Evolutionary conservation across 2,329 filamentous ascomycete species (phyloP).

Genomic region (Colletotrichum siamense): DNA sequence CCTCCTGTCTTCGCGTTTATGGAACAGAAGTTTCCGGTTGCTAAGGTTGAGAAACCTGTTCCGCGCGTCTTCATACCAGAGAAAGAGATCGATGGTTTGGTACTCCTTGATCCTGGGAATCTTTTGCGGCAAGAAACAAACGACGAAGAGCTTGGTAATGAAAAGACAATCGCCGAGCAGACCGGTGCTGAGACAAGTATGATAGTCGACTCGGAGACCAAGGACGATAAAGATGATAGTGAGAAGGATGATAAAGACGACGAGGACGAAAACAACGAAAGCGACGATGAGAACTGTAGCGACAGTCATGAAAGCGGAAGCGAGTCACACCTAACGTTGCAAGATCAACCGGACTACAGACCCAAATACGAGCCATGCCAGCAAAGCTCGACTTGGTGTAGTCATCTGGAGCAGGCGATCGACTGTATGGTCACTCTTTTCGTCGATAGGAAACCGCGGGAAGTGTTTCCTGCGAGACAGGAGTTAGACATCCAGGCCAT

Average conservation of each 20-base stretch:
- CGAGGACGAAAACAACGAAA: not conserved
- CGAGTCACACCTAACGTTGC: not conserved
- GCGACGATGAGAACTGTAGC: not conserved
- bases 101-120: not conserved
- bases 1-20: not conserved
- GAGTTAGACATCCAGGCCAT: not conserved
- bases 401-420: not conserved
- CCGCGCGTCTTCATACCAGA: not conserved
- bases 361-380: not conserved
- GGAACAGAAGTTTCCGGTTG: not conserved
- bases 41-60: not conserved
- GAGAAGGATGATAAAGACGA: not conserved
- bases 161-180: not conserved
- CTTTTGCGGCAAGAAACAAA: not conserved
- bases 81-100: not conserved
- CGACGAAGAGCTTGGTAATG: not conserved
- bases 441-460: not conserved
- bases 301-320: not conserved
- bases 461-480: not conserved
- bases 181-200: not conserved
- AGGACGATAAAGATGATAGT: not conserved
- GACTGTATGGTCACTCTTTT: not conserved
- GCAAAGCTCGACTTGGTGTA: not conserved
- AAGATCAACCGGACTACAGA: not conserved
- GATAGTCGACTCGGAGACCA: not conserved